Evolutionary conservation across 495 filamentous ascomycete species (phyloP).

Genomic region (Neurospora discreta): DNA sequence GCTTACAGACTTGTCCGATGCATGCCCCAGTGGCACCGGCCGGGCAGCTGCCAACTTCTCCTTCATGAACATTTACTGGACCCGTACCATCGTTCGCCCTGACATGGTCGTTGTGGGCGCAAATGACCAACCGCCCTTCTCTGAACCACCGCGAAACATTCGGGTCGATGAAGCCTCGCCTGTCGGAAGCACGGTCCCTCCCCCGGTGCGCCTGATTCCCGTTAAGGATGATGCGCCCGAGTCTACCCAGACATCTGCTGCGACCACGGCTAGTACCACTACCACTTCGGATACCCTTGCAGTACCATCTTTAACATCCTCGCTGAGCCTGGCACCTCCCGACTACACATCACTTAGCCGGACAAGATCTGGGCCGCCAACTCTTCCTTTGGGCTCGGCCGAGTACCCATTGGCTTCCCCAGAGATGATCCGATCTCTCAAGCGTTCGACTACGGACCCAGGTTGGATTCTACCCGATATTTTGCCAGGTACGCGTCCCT

Average conservation of each 20-base stretch:
- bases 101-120: conserved; percentile 31
- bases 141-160: conserved; percentile 7
- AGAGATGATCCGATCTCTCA: conserved; percentile 13
- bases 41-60: conserved; percentile 13
- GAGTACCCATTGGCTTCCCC: conserved; percentile 3
- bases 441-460: conserved; percentile 15
- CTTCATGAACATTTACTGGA: conserved; percentile 26
- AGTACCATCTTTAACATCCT: neutral
- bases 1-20: conserved; percentile 9
- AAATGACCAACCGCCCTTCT: conserved; percentile 14
- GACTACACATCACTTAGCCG: conserved; percentile 3
- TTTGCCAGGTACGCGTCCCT: conserved; percentile 13
- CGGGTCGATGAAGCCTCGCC: conserved; percentile 3
- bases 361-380: conserved; percentile 5
- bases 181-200: neutral
- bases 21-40: neutral
- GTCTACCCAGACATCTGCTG: neutral
- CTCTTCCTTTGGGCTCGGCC: neutral
- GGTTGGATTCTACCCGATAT: conserved; percentile 22
- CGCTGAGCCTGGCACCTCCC: neutral
- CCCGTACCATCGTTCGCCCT: conserved; percentile 21
- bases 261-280: neutral
- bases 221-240: conserved; percentile 3
- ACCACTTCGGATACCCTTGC: neutral
- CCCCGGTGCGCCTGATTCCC: conserved; percentile 9